phyloP scores from a whole-genome alignment of 2,329 filamentous ascomycete genomes.

The Trichophyton rubrum region DNA sequence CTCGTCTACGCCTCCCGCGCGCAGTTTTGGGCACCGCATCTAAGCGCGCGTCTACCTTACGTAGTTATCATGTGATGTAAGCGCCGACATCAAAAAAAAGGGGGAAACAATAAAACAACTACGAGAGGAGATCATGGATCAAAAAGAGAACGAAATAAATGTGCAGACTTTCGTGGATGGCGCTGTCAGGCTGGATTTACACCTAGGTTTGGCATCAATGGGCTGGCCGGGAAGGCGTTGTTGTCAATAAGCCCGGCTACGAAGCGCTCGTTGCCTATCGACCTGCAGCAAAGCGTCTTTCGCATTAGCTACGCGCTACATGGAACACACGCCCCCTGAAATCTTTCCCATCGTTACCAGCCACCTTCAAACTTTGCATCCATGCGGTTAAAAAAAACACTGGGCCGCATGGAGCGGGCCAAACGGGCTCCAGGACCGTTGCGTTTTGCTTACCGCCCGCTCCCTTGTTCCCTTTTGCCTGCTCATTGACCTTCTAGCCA shows the following conservation, averaged over 20 bases:
- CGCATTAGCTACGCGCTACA: background rate
- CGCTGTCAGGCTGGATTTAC: too few relatives aligned
- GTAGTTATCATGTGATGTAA: background rate
- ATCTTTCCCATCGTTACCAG: background rate
- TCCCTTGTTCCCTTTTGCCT: background rate
- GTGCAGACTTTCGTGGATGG: too few relatives aligned
- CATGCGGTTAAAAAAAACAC: background rate
- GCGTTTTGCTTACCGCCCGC: background rate
- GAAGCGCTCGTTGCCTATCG: background rate
- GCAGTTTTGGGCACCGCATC: background rate
- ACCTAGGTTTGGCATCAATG: background rate
- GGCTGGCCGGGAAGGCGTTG: background rate
- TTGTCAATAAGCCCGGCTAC: background rate
- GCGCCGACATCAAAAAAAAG: background rate
- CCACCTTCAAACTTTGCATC: background rate
- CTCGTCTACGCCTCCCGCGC: background rate
- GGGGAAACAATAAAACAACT: too few relatives aligned
- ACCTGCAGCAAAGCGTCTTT: background rate
- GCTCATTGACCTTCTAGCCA: background rate
- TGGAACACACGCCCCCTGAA: background rate
- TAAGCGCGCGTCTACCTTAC: background rate
- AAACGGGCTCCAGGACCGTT: background rate
- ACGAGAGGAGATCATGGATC: too few relatives aligned
- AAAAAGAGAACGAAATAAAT: too few relatives aligned
- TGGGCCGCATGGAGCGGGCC: background rate